phyloP scores from a whole-genome alignment of 495 filamentous ascomycete genomes.

The Penicillium mononematosum region DNA sequence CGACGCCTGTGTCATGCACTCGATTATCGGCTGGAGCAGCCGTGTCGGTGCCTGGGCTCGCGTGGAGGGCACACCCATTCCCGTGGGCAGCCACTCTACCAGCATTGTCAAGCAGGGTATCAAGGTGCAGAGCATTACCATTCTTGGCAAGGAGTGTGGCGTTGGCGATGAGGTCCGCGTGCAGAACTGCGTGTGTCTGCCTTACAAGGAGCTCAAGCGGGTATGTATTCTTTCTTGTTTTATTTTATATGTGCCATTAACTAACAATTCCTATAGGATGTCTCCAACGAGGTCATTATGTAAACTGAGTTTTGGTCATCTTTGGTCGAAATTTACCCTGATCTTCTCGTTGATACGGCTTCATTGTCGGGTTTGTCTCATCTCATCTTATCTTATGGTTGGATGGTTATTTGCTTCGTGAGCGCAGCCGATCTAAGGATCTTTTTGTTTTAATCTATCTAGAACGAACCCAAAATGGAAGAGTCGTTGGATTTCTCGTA shows the following conservation, averaged over 20 bases:
- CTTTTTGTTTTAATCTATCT: conserved; percentile 6
- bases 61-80: conserved; percentile 93
- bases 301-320: conserved; percentile 42
- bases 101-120: conserved; percentile 95
- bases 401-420: conserved; percentile 23
- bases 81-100: conserved; percentile 84
- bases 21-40: conserved; percentile 96
- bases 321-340: conserved; percentile 24
- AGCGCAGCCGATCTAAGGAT: conserved; percentile 15
- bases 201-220: conserved; percentile 97
- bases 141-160: conserved; percentile 92
- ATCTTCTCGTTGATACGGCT: conserved; percentile 14
- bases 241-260: not conserved
- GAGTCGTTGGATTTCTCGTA: conserved; percentile 3
- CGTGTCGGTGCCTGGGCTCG: conserved; percentile 95
- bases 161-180: conserved; percentile 95
- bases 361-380: conserved; percentile 11
- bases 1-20: conserved; percentile 93
- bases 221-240: conserved; percentile 53
- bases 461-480: conserved; percentile 8
- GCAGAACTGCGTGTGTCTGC: conserved; percentile 97
- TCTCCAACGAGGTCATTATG: conserved; percentile 96
- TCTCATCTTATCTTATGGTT: conserved; percentile 24
- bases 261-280: conserved; percentile 57
- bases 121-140: conserved; percentile 98